Conservation (phyloP, 2,329 filamentous ascomycete genomes). For the Sporothrix brunneoviolacea region DNA sequence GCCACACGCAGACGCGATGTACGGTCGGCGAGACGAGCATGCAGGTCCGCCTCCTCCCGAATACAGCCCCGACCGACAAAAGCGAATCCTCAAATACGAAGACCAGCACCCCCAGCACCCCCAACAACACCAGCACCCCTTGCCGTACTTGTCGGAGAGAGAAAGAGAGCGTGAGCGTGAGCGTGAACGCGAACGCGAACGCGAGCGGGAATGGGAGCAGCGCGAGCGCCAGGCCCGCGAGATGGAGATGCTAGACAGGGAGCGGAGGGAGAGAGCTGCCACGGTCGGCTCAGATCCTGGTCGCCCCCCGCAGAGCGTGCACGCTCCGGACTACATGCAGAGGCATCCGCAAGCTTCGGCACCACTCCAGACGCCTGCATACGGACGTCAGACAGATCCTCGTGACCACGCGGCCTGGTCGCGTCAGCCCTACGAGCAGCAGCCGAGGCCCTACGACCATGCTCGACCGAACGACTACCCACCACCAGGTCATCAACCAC, state of each 20-base stretch:
- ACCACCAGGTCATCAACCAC: conserved; percentile 22
- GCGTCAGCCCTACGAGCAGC: conserved; percentile 36
- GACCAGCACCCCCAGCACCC: conserved; percentile 26
- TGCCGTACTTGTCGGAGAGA: conserved; percentile 9
- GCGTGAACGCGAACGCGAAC: conserved; percentile 33
- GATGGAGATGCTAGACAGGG: conserved; percentile 24
- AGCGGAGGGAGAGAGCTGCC: conserved; percentile 34
- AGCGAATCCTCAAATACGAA: conserved; percentile 43
- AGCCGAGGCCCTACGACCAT: conserved; percentile 35
- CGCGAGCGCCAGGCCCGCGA: conserved; percentile 26
- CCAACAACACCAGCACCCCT: conserved; percentile 33
- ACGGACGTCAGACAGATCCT: conserved; percentile 36
- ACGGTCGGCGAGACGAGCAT: conserved; percentile 44
- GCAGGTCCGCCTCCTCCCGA: conserved; percentile 32
- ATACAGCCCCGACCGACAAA: conserved; percentile 46
- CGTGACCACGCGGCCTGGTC: conserved; percentile 34
- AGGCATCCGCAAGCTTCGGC: conserved; percentile 20
- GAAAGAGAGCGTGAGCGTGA: conserved; percentile 18
- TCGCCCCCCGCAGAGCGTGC: conserved; percentile 36
- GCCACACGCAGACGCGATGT: conserved; percentile 26
- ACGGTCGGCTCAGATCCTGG: conserved; percentile 14
- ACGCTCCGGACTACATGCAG: conserved; percentile 36
- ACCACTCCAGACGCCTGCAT: conserved; percentile 30
- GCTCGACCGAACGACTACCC: conserved; percentile 34
- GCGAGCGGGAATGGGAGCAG: conserved; percentile 28